Evolutionary conservation across 495 filamentous ascomycete species (phyloP), one percentile per base, ranked within the genome.

Genomic region (Tuber magnatum): DNA sequence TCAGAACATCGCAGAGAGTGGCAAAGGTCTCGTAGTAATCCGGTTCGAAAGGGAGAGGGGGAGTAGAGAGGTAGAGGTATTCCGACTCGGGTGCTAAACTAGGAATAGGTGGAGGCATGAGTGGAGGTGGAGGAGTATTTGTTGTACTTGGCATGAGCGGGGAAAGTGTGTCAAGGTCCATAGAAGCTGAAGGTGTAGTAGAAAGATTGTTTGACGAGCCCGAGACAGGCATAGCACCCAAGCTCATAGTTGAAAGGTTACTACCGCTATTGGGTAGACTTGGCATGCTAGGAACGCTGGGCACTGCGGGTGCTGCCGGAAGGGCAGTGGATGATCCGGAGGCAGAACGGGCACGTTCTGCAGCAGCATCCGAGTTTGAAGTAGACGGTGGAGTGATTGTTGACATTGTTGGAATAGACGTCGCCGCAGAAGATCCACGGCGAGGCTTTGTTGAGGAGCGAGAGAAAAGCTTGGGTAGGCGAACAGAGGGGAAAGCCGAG

Each of bases 21-120:
- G 94, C 91, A 84, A 98, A 98, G 0, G 93, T 96, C 84, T 97
- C 93, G 83, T 93, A 96, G 81, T 97, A 99, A 84, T 99, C 95
- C 16, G 94, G 94, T 71, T 98, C 95, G 81, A 99, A 99, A 0
- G 95, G 95, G 71, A 98, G 85, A n/a, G 90, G 91, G 0, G 96
- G 96, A 7, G 94, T 98, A 1, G 95, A 86, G 9, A 99, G 89
- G 83, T 94, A 90, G 0, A 89, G 89, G 78, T 97, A 99, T 80
- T 94, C 91, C 83, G 97, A 94, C 77, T 80, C 80, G 43, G 71
- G 74, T 12, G 68, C 71, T 78, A 35, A 78, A 75, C 46, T 80
- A 69, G 48, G 76, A 38, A 73, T 68, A n/a, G 69, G 43, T 24
- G 71, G 78, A 42, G 77, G 78, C 40, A 74, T 76, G 75, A 51